phyloP scores from a whole-genome alignment of 2,329 filamentous ascomycete species.

The Nannizzia gypsea region DNA sequence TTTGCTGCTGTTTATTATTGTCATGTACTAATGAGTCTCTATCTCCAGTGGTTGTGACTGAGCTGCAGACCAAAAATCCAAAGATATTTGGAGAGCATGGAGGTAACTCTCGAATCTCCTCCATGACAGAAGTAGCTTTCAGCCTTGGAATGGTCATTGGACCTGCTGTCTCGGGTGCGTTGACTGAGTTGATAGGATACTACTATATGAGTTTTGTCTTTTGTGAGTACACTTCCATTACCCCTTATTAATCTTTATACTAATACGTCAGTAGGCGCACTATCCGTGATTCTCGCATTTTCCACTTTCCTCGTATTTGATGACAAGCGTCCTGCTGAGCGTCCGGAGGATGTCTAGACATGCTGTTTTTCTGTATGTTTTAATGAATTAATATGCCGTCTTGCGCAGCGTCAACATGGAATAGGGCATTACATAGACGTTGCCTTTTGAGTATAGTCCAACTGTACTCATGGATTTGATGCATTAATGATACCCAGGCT shows the following conservation, averaged over 20 bases:
- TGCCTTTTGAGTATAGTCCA: too few relatives aligned
- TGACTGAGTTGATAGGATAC: not conserved
- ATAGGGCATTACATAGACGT: too few relatives aligned
- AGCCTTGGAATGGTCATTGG: not conserved
- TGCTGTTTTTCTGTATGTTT: too few relatives aligned
- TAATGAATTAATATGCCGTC: too few relatives aligned
- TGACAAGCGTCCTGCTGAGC: not conserved
- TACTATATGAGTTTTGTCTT: not conserved
- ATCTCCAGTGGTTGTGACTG: not conserved
- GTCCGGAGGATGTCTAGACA: too few relatives aligned
- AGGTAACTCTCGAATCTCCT: not conserved
- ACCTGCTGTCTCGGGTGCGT: not conserved
- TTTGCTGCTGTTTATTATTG: not conserved
- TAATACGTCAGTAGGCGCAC: not conserved
- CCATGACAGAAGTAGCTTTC: not conserved
- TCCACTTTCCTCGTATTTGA: not conserved
- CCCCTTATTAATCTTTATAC: not conserved
- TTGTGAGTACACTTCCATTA: not conserved
- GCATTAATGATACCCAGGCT: not conserved
- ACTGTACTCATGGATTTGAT: not conserved
- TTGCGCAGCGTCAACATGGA: too few relatives aligned
- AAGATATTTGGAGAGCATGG: not conserved
- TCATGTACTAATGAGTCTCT: not conserved
- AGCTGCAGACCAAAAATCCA: not conserved
- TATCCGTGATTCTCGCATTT: not conserved